Conservation (phyloP, 345 rosid genomes). For the Cardamine chenopodiifolia region DNA sequence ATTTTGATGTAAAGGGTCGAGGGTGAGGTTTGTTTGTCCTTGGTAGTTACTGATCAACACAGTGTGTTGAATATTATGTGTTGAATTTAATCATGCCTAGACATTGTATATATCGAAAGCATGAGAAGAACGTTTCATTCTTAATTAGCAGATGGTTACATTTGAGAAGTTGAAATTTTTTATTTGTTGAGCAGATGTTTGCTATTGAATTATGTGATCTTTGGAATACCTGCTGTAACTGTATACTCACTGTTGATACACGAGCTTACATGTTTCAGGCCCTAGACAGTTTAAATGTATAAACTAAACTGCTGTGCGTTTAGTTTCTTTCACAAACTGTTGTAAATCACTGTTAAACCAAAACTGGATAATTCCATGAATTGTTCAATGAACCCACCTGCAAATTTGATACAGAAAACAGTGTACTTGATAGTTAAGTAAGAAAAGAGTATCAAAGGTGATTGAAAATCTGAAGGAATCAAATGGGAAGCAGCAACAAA, state of each 20-base stretch:
- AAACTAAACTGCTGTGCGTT: neutral
- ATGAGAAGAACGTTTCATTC: neutral
- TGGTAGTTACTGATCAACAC: constrained; percentile 1
- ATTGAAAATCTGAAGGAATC: constrained; percentile 1
- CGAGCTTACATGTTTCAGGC: neutral
- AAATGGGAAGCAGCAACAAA: constrained; percentile 51
- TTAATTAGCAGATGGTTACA: neutral
- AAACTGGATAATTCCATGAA: neutral
- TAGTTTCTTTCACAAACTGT: constrained; percentile 15
- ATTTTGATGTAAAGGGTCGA: neutral
- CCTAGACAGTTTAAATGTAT: neutral
- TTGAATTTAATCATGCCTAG: neutral
- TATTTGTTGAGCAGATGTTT: neutral
- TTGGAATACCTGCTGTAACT: neutral
- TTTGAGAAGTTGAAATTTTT: neutral
- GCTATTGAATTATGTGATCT: neutral
- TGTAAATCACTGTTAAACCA: neutral
- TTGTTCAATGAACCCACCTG: neutral
- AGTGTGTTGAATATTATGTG: neutral
- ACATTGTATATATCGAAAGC: neutral
- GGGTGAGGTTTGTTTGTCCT: neutral
- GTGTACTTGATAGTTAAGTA: constrained; percentile 17
- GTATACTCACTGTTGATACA: neutral
- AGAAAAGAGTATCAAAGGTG: neutral
- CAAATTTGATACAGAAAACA: neutral